Base-by-base conservation (phyloP, 192 early-diverging fungal species). In the Allomyces arbusculus region DNA sequence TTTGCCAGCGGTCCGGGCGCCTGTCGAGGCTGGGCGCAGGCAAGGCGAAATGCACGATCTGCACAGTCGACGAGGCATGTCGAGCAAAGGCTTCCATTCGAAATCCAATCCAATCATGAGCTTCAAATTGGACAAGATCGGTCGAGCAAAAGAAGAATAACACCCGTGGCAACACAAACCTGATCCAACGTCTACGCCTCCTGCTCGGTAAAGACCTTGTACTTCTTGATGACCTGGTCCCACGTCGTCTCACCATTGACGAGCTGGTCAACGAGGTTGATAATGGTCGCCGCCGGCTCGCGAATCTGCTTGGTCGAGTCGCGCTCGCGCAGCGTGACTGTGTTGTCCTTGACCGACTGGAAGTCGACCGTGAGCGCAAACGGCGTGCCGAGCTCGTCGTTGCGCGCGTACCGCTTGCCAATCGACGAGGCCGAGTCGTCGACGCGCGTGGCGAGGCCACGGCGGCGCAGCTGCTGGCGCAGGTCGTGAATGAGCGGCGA, bases 331-430 rank as follows among this genome's bases (percentile, higher is more conserved):
- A 99, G 78, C 16, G 96, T 99, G 43, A 99, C 88, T 12, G 91
- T 93, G 64, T 79, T 67, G 71, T 99, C 96, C 73, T 93, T 79
- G 55, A 85, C 85, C n/a, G 94, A 91, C 70, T 95, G 88, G 86
- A 99, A 97, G 78, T 99, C 96, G 40, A 99, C 86, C 14, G 96
- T 99, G 72, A 99, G 81, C 28, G 87, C 94, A 75, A 93, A 99
- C 44, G 93, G 93, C 50, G 89, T 99, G 67, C 96, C 96, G 28
- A 99, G 73, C 75, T 99, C 94, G 74, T 99, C 96, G 74, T 95
- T 97, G 69, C 96, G 88, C 3, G 94, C 83, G 77, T 99, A 99
- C 69, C 96, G 86, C 66, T 86, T 85, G 68, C 96, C 96, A 70
- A 99, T 97, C 23, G 87, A 84, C n/a, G 79, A 78, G 23, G 87